Evolutionary conservation across 768 basidiomycete genomes (phyloP).

Genomic region (Boletus coccyginus): DNA sequence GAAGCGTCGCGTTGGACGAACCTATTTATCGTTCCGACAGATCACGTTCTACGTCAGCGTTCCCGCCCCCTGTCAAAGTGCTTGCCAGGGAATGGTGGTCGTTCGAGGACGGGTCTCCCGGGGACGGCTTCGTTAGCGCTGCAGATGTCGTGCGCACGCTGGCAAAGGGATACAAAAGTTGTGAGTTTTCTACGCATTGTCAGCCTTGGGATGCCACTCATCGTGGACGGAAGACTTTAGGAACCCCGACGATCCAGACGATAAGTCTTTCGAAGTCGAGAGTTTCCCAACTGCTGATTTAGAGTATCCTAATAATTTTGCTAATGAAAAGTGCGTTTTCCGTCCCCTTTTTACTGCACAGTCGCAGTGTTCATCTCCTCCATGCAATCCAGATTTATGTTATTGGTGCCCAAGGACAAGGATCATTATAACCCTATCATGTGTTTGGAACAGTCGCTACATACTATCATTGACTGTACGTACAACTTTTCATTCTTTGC

Average conservation of each 20-base stretch:
- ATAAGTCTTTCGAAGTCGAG: slow-evolving; percentile 62
- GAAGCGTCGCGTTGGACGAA: slow-evolving; percentile 42
- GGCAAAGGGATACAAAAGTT: slow-evolving; percentile 66
- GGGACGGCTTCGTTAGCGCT: slow-evolving; percentile 54
- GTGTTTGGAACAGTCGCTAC: slow-evolving; percentile 69
- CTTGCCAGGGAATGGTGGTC: slow-evolving; percentile 47
- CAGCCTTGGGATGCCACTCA: slow-evolving; percentile 9
- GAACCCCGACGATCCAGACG: slow-evolving; percentile 60
- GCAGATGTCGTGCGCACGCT: slow-evolving; percentile 61
- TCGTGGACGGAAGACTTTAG: slow-evolving; percentile 53
- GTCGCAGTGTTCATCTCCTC: background rate
- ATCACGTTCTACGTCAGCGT: slow-evolving; percentile 62
- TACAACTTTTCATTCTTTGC: slow-evolving; percentile 20
- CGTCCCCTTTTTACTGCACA: background rate
- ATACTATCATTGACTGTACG: slow-evolving; percentile 72
- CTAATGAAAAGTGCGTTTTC: slow-evolving; percentile 58
- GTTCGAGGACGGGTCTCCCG: slow-evolving; percentile 51
- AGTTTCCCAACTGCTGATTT: slow-evolving; percentile 66
- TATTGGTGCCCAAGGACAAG: slow-evolving; percentile 78
- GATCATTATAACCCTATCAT: slow-evolving; percentile 87
- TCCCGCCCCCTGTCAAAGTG: slow-evolving; percentile 32
- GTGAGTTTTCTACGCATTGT: slow-evolving; percentile 40
- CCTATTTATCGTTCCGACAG: slow-evolving; percentile 54
- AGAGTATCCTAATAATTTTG: slow-evolving; percentile 73
- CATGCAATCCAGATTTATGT: slow-evolving; percentile 53